Evolutionary conservation across 768 basidiomycete genomes (phyloP).

Genomic region (Boletus vinaceobasis): DNA sequence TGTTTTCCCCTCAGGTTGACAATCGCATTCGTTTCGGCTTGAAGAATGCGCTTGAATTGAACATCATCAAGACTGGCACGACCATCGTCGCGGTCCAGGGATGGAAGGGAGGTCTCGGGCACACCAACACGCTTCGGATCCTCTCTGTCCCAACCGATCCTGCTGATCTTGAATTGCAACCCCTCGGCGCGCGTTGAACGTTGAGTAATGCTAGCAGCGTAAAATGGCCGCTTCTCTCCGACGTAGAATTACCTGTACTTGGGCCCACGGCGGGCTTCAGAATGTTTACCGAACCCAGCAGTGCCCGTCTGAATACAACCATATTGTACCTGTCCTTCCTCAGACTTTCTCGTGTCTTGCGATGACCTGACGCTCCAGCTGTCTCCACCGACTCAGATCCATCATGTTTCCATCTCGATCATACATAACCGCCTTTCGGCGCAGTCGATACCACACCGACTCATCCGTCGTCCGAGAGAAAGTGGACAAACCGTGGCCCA

Average conservation of each 20-base stretch:
- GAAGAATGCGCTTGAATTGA: constrained; percentile 74
- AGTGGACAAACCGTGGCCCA: constrained; percentile 45
- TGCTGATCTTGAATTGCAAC: constrained; percentile 75
- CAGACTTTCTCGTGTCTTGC: neutral
- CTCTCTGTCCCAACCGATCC: constrained; percentile 78
- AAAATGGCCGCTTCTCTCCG: constrained; percentile 4
- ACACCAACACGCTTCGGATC: constrained; percentile 88
- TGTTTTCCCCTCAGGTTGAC: constrained; percentile 55
- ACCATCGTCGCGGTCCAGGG: constrained; percentile 96
- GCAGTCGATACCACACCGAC: constrained; percentile 8
- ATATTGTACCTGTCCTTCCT: neutral
- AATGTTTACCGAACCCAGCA: neutral
- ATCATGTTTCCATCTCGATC: neutral
- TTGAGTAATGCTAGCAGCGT: constrained; percentile 4
- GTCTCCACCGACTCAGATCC: neutral
- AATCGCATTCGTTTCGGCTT: constrained; percentile 89
- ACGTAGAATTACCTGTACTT: neutral
- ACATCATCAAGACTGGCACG: constrained; percentile 83
- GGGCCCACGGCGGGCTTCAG: neutral
- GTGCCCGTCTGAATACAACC: neutral
- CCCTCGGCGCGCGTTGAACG: constrained; percentile 38
- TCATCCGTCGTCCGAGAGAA: constrained; percentile 40
- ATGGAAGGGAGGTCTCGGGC: constrained; percentile 98
- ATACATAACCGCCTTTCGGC: constrained; percentile 7
- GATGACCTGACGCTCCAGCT: neutral